These are phyloP conservation scores for Acer yangbiense DNA, from an alignment of 345 rosid genomes.

Conservation along the genomic window DNA sequence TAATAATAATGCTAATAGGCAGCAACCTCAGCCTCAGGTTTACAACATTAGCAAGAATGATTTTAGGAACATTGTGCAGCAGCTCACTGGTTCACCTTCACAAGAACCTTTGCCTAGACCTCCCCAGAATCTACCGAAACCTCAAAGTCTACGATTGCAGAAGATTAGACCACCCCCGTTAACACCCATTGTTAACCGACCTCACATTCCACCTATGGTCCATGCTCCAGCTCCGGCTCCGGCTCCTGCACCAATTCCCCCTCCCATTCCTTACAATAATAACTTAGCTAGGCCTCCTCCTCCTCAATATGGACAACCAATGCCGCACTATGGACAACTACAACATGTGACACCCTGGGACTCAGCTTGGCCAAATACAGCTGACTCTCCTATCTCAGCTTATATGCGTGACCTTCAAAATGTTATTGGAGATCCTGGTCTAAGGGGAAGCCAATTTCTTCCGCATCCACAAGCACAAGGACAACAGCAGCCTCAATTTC, in stretches of 20 bases:
- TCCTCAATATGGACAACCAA: slow-evolving; percentile 23
- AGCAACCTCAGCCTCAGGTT: slow-evolving; percentile 88
- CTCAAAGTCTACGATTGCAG: slow-evolving; percentile 80
- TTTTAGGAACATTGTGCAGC: slow-evolving; percentile 86
- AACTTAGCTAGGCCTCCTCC: slow-evolving; percentile 30
- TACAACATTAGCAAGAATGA: slow-evolving; percentile 94
- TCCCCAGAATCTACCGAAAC: slow-evolving; percentile 66
- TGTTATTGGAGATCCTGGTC: slow-evolving; percentile 49
- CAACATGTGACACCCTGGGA: slow-evolving; percentile 44
- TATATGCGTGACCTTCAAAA: slow-evolving; percentile 86
- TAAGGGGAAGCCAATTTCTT: slow-evolving; percentile 49
- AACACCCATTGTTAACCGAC: slow-evolving; percentile 56
- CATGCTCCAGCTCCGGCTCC: slow-evolving; percentile 34
- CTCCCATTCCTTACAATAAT: slow-evolving; percentile 31
- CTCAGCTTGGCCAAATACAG: slow-evolving; percentile 49
- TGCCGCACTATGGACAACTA: slow-evolving; percentile 46
- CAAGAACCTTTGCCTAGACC: slow-evolving; percentile 80
- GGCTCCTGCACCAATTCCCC: slow-evolving; percentile 30
- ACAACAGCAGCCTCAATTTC: slow-evolving; percentile 28
- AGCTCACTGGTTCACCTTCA: slow-evolving; percentile 86
- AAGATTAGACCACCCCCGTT: slow-evolving; percentile 85
- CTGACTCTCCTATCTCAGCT: slow-evolving; percentile 82
- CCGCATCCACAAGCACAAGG: slow-evolving; percentile 30
- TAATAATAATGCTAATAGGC: slow-evolving; percentile 48
- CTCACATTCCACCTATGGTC: slow-evolving; percentile 44